Evolutionary conservation across 2,329 filamentous ascomycete species (phyloP).

Genomic region (Talaromyces sp.): DNA sequence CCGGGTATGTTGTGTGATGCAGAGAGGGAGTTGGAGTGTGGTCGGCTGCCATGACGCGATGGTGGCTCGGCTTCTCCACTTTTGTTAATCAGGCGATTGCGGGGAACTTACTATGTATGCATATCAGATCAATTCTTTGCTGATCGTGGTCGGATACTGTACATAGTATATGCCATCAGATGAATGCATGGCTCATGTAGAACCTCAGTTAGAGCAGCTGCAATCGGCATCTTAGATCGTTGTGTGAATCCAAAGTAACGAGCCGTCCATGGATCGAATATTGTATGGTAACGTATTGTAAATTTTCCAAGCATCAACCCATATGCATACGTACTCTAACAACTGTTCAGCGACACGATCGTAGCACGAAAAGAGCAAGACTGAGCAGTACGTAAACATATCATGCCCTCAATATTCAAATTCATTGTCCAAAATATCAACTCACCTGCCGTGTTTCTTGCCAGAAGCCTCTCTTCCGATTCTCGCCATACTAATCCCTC

Average conservation of each 20-base stretch:
- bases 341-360: too few species aligned
- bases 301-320: neutral
- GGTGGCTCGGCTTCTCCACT: neutral
- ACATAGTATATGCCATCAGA: neutral
- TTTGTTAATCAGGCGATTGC: constrained; percentile 1
- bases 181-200: neutral
- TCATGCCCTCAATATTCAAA: neutral
- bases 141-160: neutral
- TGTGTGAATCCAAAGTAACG: neutral
- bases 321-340: neutral
- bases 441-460: neutral
- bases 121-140: neutral
- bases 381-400: neutral
- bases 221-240: neutral
- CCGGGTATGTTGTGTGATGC: neutral
- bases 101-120: neutral
- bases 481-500: constrained; percentile 1
- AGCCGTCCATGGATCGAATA: neutral
- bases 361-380: neutral
- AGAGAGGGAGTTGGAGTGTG: neutral
- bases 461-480: constrained; percentile 8
- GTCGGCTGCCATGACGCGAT: neutral
- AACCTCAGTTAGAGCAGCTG: neutral
- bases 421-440: neutral
- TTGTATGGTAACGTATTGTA: constrained; percentile 4